Percentiles rank a stretch among this genome's conserved stretches.
Evolutionary conservation across 1,284 basidiomycete species (phyloP).

Genomic region (Melampsora occidentalis): DNA sequence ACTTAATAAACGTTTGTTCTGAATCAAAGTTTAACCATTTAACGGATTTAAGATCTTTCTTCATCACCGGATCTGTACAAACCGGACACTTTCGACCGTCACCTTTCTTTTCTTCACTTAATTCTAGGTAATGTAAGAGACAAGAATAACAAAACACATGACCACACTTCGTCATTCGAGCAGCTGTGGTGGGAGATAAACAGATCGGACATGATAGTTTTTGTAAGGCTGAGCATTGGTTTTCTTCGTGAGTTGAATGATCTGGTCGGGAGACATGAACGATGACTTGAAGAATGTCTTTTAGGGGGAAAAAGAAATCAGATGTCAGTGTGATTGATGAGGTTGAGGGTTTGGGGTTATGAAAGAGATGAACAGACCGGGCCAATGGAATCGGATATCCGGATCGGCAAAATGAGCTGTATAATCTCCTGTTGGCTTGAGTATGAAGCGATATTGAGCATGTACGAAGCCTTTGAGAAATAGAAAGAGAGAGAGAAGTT

Average conservation of each 20-base stretch:
- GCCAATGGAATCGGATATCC: conserved; percentile 56
- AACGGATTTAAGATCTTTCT: conserved; percentile 86
- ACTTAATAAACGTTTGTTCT: conserved; percentile 55
- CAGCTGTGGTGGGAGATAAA: conserved; percentile 80
- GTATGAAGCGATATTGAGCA: conserved; percentile 86
- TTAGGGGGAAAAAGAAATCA: conserved; percentile 66
- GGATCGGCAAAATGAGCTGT: conserved; percentile 93
- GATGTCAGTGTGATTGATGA: background rate
- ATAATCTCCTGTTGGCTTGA: conserved; percentile 86
- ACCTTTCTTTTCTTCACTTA: conserved; percentile 74
- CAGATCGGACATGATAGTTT: conserved; percentile 78
- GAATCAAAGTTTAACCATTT: conserved; percentile 58
- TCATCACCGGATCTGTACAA: conserved; percentile 85
- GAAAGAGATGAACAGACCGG: conserved; percentile 19
- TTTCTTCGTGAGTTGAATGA: conserved; percentile 53
- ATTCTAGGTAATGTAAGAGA: conserved; percentile 74
- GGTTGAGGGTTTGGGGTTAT: background rate
- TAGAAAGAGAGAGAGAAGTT: background rate
- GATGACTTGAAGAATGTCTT: conserved; percentile 92
- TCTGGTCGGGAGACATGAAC: conserved; percentile 68
- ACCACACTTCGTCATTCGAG: conserved; percentile 95
- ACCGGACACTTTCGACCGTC: conserved; percentile 77
- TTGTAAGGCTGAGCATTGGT: conserved; percentile 54
- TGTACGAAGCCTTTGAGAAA: conserved; percentile 65
- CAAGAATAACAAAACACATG: conserved; percentile 64